These are phyloP conservation scores for Escallonia rubra DNA, from an alignment of 129 eudicot species.

Conservation along the genomic window DNA sequence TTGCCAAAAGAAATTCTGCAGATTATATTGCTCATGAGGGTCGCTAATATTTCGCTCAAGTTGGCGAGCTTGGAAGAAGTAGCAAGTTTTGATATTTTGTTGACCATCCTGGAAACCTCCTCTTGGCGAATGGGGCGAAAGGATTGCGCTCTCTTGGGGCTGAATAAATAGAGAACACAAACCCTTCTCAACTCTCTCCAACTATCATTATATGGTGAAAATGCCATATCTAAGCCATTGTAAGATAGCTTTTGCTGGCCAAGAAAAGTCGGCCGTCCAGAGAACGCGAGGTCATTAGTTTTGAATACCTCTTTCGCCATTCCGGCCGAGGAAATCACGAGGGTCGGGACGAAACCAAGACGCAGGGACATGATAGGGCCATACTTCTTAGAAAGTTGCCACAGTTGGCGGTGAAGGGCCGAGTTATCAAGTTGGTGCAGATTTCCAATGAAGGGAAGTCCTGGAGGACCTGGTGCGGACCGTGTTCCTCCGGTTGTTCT, in stretches of 20 bases:
- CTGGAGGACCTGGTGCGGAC: conserved; percentile 17
- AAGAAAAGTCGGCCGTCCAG: background rate
- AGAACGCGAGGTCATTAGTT: conserved; percentile 9
- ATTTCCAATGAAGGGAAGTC: conserved; percentile 22
- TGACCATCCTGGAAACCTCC: background rate
- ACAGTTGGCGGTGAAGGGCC: background rate
- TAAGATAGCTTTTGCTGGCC: conserved; percentile 5
- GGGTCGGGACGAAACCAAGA: background rate
- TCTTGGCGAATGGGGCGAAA: conserved; percentile 3
- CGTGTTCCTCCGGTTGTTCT: too few relatives aligned
- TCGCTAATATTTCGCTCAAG: background rate
- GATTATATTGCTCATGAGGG: background rate
- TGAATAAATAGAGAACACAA: conserved; percentile 8
- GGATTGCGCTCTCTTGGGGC: conserved; percentile 6
- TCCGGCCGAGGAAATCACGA: conserved; percentile 12
- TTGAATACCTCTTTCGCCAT: conserved; percentile 10
- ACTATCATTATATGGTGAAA: background rate
- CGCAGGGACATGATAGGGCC: conserved; percentile 14
- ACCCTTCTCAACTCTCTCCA: conserved; percentile 14
- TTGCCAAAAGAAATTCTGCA: conserved; percentile 1
- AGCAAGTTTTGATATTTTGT: background rate
- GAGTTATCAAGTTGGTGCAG: conserved; percentile 2
- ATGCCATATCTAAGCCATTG: conserved; percentile 12
- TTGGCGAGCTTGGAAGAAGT: background rate
- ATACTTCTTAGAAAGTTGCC: conserved; percentile 6